Evolutionary conservation across 2,329 filamentous ascomycete species (phyloP), one percentile per base, ranked within the genome.

Genomic region (Emergomyces pasteurianus): DNA sequence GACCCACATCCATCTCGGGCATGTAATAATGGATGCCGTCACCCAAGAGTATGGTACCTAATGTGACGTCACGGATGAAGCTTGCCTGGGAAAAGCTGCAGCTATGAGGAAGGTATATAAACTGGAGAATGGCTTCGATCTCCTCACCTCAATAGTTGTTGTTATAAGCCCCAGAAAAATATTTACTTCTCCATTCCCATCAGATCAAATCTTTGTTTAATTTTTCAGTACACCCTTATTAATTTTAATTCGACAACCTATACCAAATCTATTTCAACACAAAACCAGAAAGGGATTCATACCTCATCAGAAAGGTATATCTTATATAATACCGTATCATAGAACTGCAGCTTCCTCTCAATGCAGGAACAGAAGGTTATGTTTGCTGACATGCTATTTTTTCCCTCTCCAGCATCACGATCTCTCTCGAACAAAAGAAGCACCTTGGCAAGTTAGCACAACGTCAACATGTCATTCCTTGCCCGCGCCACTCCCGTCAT

Each of bases 381-480:
- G 49, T 52, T 21, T 34, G 28, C 49, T 52, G 18, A 52, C 16
- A 14, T n/a, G n/a, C 31, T 26, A 12, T 12, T 14, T 6, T 47
- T 1, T 28, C 10, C 49, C 6, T 21, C 49, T 52, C 4, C 3
- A 34, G 28, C 6, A 52, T 34, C 47, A 16, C 28, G 28, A 31
- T 16, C 49, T 8, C 26, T 21, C n/a, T 18, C n/a, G 12, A 31
- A 50, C 28, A 18, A 31, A n/a, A 31, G 18, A 31, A 52, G n/a
- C 5, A 21, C 34, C 52, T 23, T 14, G 36, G 18, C 50, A 53
- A 53, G 26, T 57, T 10, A 47, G 16, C 16, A 57, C 58, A 18
- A 31, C 26, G 58, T 57, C 62, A 70, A 59, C 52, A 75, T 76
- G 73, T 73, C 73, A 54, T 73, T 72, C 63, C 64, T 75, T 65